Percentiles rank a stretch among this genome's conserved stretches.
Evolutionary conservation across 1,139 yeast species (phyloP).

Genomic region (Hemisphaericaspora xylofermentans): DNA sequence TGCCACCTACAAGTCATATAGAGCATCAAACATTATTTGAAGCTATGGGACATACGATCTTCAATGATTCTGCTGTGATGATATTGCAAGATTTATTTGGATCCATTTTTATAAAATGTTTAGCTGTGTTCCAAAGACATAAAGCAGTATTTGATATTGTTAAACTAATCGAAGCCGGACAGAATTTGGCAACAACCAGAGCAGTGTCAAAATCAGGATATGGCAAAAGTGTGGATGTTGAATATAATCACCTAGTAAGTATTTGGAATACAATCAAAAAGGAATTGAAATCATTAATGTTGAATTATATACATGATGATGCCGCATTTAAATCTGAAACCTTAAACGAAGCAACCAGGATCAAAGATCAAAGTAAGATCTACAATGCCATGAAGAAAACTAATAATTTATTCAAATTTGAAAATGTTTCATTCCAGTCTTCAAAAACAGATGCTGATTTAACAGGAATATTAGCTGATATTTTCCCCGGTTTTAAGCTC

Average conservation of each 20-base stretch:
- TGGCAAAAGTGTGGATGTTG: constrained; percentile 1
- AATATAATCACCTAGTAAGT: constrained; percentile 36
- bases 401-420: constrained; percentile 48
- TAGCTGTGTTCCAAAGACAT: constrained; percentile 70
- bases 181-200: constrained; percentile 6
- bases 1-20: constrained; percentile 20
- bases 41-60: constrained; percentile 25
- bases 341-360: background rate
- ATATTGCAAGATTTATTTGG: constrained; percentile 71
- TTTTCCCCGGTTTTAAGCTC: constrained; percentile 62
- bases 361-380: constrained; percentile 10
- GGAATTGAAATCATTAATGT: constrained; percentile 57
- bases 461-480: constrained; percentile 48
- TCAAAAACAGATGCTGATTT: constrained; percentile 44
- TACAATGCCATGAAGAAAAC: constrained; percentile 11
- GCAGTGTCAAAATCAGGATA: background rate
- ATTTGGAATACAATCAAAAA: constrained; percentile 59
- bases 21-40: constrained; percentile 26
- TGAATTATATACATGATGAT: constrained; percentile 50
- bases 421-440: constrained; percentile 39
- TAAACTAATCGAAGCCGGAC: constrained; percentile 19
- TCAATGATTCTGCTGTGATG: constrained; percentile 52
- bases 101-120: constrained; percentile 59
- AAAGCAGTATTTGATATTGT: constrained; percentile 62
- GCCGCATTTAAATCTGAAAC: background rate